Evolutionary conservation across 2,329 filamentous ascomycete genomes (phyloP).

Genomic region (Aureobasidium musti): DNA sequence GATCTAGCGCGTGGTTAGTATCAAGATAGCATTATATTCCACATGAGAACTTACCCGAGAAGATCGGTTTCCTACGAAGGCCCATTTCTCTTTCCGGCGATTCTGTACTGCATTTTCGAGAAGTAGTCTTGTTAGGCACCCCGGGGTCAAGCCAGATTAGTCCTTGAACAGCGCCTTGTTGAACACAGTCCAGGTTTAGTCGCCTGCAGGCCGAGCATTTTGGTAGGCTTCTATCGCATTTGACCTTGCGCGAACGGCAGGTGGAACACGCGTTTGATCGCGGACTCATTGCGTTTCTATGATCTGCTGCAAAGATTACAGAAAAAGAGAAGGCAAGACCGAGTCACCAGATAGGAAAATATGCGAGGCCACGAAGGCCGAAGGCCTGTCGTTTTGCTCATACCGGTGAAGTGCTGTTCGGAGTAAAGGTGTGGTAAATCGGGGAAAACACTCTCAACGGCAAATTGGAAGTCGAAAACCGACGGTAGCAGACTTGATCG

Average conservation of each 20-base stretch:
- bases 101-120: slow-evolving; percentile 21
- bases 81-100: slow-evolving; percentile 26
- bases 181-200: slow-evolving; percentile 25
- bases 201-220: slow-evolving; percentile 27
- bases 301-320: slow-evolving; percentile 17
- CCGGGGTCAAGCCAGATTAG: slow-evolving; percentile 27
- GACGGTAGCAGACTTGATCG: background rate
- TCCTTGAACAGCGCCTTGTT: slow-evolving; percentile 28
- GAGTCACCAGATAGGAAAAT: slow-evolving; percentile 22
- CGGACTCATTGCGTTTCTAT: slow-evolving; percentile 17
- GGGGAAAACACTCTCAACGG: slow-evolving; percentile 11
- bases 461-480: slow-evolving; percentile 28
- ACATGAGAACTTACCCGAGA: background rate
- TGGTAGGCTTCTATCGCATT: slow-evolving; percentile 27
- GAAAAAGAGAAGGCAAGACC: slow-evolving; percentile 25
- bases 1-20: slow-evolving; percentile 4
- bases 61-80: slow-evolving; percentile 21
- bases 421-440: slow-evolving; percentile 18
- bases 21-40: no score
- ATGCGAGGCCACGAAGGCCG: slow-evolving; percentile 26
- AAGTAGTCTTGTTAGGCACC: slow-evolving; percentile 14
- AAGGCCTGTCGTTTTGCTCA: slow-evolving; percentile 26
- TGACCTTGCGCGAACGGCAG: slow-evolving; percentile 28
- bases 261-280: slow-evolving; percentile 26
- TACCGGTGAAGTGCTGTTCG: slow-evolving; percentile 23